A percentile compares a stretch with the other conserved stretches of the same genome.
phyloP scores from a whole-genome alignment of 2,329 filamentous ascomycete species.

The Achaetomium macrosporum region DNA sequence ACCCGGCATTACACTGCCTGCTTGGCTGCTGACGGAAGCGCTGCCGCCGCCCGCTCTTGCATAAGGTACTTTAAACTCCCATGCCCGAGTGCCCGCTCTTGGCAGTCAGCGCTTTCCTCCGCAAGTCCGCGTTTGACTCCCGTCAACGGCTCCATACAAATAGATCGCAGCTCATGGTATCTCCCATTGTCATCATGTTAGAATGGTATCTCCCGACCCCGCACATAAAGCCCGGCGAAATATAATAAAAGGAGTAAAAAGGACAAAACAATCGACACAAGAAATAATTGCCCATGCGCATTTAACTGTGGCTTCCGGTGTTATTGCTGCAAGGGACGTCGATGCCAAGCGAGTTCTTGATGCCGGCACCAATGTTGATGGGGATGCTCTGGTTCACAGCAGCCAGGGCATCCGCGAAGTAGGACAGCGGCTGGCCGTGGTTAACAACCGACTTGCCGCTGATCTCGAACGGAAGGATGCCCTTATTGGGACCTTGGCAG shows the following conservation, averaged over 20 bases:
- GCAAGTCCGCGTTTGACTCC: neutral
- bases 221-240: neutral
- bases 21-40: neutral
- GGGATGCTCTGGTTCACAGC: conserved; percentile 45
- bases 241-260: neutral
- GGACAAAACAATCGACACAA: neutral
- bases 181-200: conserved; percentile 4
- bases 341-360: conserved; percentile 31
- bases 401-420: conserved; percentile 51
- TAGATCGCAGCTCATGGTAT: conserved; percentile 7
- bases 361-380: conserved; percentile 45
- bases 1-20: neutral
- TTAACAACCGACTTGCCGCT: conserved; percentile 47
- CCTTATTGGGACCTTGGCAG: conserved; percentile 43
- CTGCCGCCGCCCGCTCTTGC: neutral
- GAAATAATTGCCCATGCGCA: neutral
- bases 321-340: conserved; percentile 24
- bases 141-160: neutral
- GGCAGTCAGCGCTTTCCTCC: neutral
- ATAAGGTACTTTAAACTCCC: neutral
- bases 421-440: conserved; percentile 46
- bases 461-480: conserved; percentile 49
- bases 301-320: neutral
- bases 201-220: conserved; percentile 12
- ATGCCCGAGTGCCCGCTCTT: neutral